Evolutionary conservation across 208 protist species (phyloP).

Genomic region (Crithidia thermophila): DNA sequence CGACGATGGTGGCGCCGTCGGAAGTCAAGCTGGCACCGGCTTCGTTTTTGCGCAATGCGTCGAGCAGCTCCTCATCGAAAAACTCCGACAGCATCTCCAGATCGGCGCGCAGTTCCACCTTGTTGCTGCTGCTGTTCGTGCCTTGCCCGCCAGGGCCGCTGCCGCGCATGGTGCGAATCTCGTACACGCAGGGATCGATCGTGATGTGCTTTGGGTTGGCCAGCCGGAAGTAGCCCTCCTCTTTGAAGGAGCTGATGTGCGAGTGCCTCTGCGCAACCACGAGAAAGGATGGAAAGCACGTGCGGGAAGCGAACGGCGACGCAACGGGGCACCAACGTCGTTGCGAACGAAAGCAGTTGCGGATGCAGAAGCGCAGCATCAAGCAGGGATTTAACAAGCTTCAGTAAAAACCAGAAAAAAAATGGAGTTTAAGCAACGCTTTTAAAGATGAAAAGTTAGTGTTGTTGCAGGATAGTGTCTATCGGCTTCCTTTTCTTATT

Average conservation of each 20-base stretch:
- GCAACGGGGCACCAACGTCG: neutral
- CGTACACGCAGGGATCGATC: slow-evolving; percentile 54
- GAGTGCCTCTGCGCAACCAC: slow-evolving; percentile 20
- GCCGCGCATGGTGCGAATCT: slow-evolving; percentile 63
- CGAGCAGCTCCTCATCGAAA: slow-evolving; percentile 66
- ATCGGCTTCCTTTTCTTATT: too few species aligned
- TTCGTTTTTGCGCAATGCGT: slow-evolving; percentile 42
- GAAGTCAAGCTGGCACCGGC: slow-evolving; percentile 42
- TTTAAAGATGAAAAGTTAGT: too few species aligned
- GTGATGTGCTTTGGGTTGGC: slow-evolving; percentile 39
- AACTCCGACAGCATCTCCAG: slow-evolving; percentile 47
- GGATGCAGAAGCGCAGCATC: neutral
- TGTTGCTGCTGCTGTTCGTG: slow-evolving; percentile 87
- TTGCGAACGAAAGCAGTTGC: neutral
- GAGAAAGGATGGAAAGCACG: neutral
- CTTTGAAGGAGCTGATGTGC: slow-evolving; percentile 65
- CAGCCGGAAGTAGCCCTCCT: slow-evolving; percentile 67
- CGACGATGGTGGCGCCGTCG: slow-evolving; percentile 57
- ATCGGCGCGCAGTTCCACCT: slow-evolving; percentile 77
- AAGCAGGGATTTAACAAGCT: too few species aligned
- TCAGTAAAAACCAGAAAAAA: too few species aligned
- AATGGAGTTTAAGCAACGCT: too few species aligned
- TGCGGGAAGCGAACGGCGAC: neutral
- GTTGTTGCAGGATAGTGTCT: too few species aligned
- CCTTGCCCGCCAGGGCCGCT: slow-evolving; percentile 86